A percentile compares a stretch with the other conserved stretches of the same genome.
Evolutionary conservation across 2,329 filamentous ascomycete species (phyloP).

Genomic region (Phialophora expanda): DNA sequence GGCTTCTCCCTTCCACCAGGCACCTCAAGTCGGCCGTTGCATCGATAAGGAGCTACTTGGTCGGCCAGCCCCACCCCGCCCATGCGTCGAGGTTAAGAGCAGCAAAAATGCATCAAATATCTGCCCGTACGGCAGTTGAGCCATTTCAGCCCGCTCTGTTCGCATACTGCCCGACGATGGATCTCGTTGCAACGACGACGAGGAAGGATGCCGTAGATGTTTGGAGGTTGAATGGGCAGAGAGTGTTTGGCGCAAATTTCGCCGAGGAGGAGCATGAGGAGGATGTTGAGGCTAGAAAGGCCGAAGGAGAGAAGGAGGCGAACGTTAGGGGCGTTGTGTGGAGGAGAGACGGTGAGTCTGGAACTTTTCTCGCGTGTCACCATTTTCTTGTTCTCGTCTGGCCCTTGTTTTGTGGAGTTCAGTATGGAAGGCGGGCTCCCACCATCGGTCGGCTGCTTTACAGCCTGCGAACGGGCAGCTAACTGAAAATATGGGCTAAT

Average conservation of each 20-base stretch:
- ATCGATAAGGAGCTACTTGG: not conserved
- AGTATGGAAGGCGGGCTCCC: not conserved
- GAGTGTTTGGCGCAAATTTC: conserved; percentile 60
- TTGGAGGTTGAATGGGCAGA: conserved; percentile 77
- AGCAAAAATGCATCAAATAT: conserved; percentile 44
- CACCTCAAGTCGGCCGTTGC: not conserved
- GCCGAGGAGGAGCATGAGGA: conserved; percentile 36
- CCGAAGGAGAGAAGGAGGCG: conserved; percentile 43
- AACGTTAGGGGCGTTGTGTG: conserved; percentile 55
- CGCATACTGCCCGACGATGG: conserved; percentile 81
- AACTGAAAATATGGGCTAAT: not conserved
- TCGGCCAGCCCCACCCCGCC: not conserved
- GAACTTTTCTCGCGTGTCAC: not conserved
- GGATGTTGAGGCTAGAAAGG: conserved; percentile 41
- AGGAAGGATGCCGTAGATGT: conserved; percentile 63
- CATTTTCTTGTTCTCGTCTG: conserved; percentile 14
- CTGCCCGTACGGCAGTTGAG: conserved; percentile 51
- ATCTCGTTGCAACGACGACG: conserved; percentile 70
- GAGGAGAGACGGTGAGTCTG: conserved; percentile 68
- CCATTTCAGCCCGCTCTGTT: conserved; percentile 60
- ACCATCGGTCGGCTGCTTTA: not conserved
- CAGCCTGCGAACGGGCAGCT: not conserved
- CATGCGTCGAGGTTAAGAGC: not conserved
- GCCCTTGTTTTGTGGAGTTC: not conserved
- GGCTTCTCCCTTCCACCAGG: not conserved